These are phyloP conservation scores for Conidiobolus incongruus DNA, from an alignment of 371 early-diverging fungal species.

Conservation along the genomic window DNA sequence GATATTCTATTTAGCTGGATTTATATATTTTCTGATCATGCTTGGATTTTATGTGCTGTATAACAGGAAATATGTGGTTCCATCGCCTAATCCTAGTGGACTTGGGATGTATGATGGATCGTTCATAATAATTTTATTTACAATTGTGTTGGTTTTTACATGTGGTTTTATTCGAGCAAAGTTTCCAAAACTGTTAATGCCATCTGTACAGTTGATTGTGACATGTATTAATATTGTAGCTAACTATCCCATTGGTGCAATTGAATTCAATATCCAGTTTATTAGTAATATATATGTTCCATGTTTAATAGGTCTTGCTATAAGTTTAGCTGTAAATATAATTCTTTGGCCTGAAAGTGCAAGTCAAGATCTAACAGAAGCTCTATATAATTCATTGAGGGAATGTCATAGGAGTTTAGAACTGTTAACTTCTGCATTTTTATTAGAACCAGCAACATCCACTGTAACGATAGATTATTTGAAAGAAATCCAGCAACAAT, in stretches of 20 bases:
- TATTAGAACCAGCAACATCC: background rate
- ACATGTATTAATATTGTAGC: background rate
- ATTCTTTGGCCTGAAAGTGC: constrained; percentile 3
- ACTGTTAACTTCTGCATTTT: background rate
- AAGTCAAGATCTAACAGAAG: background rate
- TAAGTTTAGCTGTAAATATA: background rate
- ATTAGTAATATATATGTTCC: background rate
- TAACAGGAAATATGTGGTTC: background rate
- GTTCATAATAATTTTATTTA: constrained; percentile 1
- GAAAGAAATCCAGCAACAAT: background rate
- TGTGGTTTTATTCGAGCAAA: background rate
- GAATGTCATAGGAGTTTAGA: background rate
- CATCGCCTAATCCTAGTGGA: background rate
- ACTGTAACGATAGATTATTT: background rate
- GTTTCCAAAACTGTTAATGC: background rate
- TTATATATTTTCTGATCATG: background rate
- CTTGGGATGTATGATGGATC: background rate
- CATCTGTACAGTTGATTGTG: background rate
- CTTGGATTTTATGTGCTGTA: background rate
- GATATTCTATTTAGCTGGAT: background rate
- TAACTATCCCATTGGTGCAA: background rate
- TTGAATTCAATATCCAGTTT: background rate
- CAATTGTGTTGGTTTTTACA: background rate
- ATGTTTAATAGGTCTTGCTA: background rate
- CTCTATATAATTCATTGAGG: background rate